A percentile compares a stretch with the other conserved stretches of the same genome.
These are phyloP conservation scores for Geoglossum cookeanum DNA, from an alignment of 2,329 filamentous ascomycete genomes.

Conservation along the genomic window DNA sequence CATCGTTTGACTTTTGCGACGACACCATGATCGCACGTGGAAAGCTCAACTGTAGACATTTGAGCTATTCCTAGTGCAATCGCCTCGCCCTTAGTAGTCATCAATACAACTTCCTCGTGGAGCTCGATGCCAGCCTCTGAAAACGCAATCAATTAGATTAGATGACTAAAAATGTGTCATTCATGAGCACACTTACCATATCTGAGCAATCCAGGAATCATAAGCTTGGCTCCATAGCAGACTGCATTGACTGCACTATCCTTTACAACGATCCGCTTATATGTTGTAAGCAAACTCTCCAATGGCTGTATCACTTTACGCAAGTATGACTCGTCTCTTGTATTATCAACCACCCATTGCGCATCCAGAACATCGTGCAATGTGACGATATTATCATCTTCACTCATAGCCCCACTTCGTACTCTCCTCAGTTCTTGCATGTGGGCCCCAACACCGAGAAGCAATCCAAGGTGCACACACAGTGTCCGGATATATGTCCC, in stretches of 20 bases:
- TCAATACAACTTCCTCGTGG: conserved; percentile 89
- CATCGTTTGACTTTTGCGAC: conserved; percentile 98
- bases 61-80: conserved; percentile 91
- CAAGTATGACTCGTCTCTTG: conserved; percentile 81
- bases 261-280: conserved; percentile 97
- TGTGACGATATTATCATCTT: conserved; percentile 74
- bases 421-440: conserved; percentile 97
- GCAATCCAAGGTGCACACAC: conserved; percentile 73
- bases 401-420: conserved; percentile 84
- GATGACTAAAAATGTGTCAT: conserved; percentile 5
- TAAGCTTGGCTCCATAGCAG: conserved; percentile 96
- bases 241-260: conserved; percentile 92
- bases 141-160: conserved; percentile 12
- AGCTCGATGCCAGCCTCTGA: conserved; percentile 75
- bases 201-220: conserved; percentile 88
- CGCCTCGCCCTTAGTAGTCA: conserved; percentile 98
- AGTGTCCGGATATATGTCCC: conserved; percentile 98
- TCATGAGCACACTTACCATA: conserved; percentile 42
- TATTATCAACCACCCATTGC: conserved; percentile 92
- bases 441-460: conserved; percentile 73
- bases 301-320: conserved; percentile 81
- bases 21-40: conserved; percentile 90
- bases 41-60: conserved; percentile 96
- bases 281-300: conserved; percentile 76
- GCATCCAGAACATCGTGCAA: conserved; percentile 91